Conservation (phyloP, 306 rosid genomes). For the Ammopiptanthus mongolicus region DNA sequence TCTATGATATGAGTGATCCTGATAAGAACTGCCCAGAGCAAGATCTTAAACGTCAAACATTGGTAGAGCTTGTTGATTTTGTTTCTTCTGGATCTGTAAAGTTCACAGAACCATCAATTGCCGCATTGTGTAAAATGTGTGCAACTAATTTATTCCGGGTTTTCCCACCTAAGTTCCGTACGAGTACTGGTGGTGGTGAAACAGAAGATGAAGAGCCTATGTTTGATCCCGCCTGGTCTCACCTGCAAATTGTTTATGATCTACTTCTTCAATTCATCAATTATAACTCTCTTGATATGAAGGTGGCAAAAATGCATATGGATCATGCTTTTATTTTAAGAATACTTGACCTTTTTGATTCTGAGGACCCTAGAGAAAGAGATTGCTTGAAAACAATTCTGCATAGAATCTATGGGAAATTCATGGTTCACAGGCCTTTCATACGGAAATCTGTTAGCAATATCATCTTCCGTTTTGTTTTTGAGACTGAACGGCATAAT, state of each 20-base stretch:
- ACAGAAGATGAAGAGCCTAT: slow-evolving; percentile 90
- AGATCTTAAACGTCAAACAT: slow-evolving; percentile 77
- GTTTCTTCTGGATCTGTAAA: slow-evolving; percentile 86
- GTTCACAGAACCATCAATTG: slow-evolving; percentile 77
- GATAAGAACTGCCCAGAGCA: slow-evolving; percentile 56
- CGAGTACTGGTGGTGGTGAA: slow-evolving; percentile 65
- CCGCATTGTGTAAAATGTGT: slow-evolving; percentile 90
- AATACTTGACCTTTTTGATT: slow-evolving; percentile 93
- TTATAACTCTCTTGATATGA: slow-evolving; percentile 66
- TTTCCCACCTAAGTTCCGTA: slow-evolving; percentile 86
- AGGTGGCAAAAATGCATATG: slow-evolving; percentile 69
- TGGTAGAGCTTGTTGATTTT: slow-evolving; percentile 83
- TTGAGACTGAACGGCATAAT: slow-evolving; percentile 85
- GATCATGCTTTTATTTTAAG: slow-evolving; percentile 78
- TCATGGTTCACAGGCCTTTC: slow-evolving; percentile 95
- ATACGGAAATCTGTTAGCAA: slow-evolving; percentile 86
- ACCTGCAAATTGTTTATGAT: slow-evolving; percentile 88
- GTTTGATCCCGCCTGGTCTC: slow-evolving; percentile 97
- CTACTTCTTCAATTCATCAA: slow-evolving; percentile 82
- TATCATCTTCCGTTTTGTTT: slow-evolving; percentile 79
- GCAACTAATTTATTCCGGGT: slow-evolving; percentile 80
- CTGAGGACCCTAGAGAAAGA: slow-evolving; percentile 98
- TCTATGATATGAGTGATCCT: slow-evolving; percentile 55
- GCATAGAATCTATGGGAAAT: slow-evolving; percentile 91
- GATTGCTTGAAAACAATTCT: slow-evolving; percentile 92